Evolutionary conservation across 129 eudicot species (phyloP).

Genomic region (Chrysanthemum seticuspe): DNA sequence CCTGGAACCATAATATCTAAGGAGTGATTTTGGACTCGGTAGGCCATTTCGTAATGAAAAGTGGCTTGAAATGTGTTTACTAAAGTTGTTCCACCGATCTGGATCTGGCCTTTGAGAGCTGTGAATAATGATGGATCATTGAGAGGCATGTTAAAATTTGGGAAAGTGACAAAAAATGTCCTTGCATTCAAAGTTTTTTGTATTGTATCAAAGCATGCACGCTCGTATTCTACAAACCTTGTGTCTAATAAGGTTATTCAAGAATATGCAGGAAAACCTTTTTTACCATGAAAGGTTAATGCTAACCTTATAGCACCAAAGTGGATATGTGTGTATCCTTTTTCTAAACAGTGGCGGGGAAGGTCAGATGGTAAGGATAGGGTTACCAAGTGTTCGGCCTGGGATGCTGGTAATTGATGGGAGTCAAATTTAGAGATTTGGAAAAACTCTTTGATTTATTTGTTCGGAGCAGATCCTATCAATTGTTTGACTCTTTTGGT

Average conservation of each 20-base stretch:
- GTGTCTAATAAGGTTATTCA: background rate
- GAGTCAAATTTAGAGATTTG: too few species aligned
- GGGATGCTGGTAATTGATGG: too few species aligned
- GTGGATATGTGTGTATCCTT: too few species aligned
- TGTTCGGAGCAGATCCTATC: too few species aligned
- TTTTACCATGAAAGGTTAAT: background rate
- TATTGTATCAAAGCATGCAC: too few species aligned
- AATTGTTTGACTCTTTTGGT: too few species aligned
- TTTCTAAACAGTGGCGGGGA: too few species aligned
- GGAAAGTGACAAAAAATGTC: too few species aligned
- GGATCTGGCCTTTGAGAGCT: background rate
- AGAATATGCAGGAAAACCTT: background rate
- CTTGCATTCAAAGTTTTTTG: too few species aligned
- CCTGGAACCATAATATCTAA: background rate
- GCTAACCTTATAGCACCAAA: background rate
- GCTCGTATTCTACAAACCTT: background rate
- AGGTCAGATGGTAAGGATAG: too few species aligned
- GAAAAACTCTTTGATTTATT: too few species aligned
- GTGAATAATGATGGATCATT: background rate
- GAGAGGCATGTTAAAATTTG: background rate
- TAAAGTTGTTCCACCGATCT: background rate
- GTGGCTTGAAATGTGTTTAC: background rate
- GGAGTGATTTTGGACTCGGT: background rate
- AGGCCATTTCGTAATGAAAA: conserved; percentile 5
- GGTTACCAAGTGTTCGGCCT: too few species aligned